A percentile compares a stretch with the other conserved stretches of the same genome.
phyloP scores from a whole-genome alignment of 2,329 filamentous ascomycete genomes.

The Epichloe gansuensis region DNA sequence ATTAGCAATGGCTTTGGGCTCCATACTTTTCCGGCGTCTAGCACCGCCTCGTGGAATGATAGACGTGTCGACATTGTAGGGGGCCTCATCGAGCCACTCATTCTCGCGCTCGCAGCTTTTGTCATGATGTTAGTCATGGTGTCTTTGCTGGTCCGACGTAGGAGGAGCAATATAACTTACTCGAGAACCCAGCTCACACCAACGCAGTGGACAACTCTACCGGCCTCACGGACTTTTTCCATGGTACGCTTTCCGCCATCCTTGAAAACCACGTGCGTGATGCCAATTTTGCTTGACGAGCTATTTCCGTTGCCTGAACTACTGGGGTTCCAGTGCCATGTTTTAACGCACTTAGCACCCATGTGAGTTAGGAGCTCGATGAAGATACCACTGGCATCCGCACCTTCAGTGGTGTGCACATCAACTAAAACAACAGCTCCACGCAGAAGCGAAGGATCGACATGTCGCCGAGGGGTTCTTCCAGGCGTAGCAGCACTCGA shows the following conservation, averaged over 20 bases:
- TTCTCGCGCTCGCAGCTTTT: constrained; percentile 59
- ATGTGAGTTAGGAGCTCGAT: constrained; percentile 67
- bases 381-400: constrained; percentile 71
- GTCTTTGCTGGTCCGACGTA: constrained; percentile 9
- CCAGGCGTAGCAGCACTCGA: constrained; percentile 43
- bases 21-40: constrained; percentile 70
- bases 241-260: constrained; percentile 71
- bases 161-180: constrained; percentile 50
- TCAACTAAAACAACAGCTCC: constrained; percentile 75
- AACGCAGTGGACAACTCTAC: constrained; percentile 71
- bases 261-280: constrained; percentile 86
- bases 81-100: constrained; percentile 61
- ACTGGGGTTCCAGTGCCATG: constrained; percentile 60
- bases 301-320: constrained; percentile 23
- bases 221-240: constrained; percentile 63
- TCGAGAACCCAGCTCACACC: constrained; percentile 83
- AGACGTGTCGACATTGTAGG: constrained; percentile 57
- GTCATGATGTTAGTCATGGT: constrained; percentile 17
- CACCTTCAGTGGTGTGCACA: constrained; percentile 70
- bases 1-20: constrained; percentile 58
- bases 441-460: constrained; percentile 43
- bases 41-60: constrained; percentile 57
- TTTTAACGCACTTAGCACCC: constrained; percentile 67
- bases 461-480: constrained; percentile 41
- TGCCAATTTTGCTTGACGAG: constrained; percentile 46